Evolutionary conservation across 2,329 filamentous ascomycete species (phyloP).

Genomic region (Cercospora zeina): DNA sequence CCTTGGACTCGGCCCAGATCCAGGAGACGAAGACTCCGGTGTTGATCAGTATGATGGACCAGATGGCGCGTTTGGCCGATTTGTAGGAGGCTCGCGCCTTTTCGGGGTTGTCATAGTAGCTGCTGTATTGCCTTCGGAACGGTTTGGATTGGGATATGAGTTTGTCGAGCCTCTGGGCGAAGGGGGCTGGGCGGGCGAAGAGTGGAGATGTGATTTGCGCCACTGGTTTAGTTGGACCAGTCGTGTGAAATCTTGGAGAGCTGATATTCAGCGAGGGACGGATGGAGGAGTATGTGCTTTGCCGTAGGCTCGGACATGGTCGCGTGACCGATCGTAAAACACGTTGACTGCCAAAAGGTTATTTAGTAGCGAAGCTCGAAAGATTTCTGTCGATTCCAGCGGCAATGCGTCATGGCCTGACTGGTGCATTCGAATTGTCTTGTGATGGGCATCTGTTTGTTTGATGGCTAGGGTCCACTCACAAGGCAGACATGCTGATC

Average conservation of each 20-base stretch:
- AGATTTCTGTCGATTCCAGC: not conserved
- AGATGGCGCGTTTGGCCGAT: constrained; percentile 33
- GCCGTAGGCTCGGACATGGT: not conserved
- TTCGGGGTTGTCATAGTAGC: not conserved
- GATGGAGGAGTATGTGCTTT: not conserved
- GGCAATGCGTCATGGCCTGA: not conserved
- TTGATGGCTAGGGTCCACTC: not conserved
- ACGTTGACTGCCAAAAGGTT: not conserved
- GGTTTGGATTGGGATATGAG: not conserved
- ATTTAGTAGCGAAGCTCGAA: not conserved
- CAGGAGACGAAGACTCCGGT: constrained; percentile 44
- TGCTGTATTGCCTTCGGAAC: constrained; percentile 1
- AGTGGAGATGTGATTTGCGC: not conserved
- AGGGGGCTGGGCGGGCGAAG: not conserved
- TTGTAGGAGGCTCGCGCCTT: constrained; percentile 2
- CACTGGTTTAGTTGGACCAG: not conserved
- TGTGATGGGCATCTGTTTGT: not conserved
- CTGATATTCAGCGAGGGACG: not conserved
- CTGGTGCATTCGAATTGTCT: not conserved
- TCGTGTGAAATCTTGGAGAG: not conserved
- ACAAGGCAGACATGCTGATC: not conserved
- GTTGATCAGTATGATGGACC: constrained; percentile 46
- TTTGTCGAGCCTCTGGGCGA: constrained; percentile 2
- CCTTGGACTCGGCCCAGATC: constrained; percentile 35
- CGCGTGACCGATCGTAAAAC: not conserved